Conservation (phyloP, 805 yeast genomes). For the Pichia ethanolica region DNA sequence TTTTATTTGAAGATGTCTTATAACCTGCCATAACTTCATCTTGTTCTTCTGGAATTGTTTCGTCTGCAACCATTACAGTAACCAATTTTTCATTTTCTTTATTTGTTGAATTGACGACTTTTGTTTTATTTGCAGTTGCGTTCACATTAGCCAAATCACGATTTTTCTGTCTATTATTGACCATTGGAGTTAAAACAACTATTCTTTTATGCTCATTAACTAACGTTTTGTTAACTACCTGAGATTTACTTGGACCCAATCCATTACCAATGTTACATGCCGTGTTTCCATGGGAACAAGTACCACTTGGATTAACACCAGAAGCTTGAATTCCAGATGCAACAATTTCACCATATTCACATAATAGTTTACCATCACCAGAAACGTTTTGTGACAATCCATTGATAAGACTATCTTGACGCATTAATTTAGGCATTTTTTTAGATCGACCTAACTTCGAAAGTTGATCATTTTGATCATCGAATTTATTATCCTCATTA, state of each 20-base stretch:
- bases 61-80: background rate
- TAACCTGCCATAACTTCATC: background rate
- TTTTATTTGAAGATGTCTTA: constrained; percentile 1
- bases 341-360: constrained; percentile 46
- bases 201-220: constrained; percentile 26
- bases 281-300: constrained; percentile 19
- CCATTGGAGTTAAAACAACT: constrained; percentile 6
- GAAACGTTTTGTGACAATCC: background rate
- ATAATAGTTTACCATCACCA: constrained; percentile 20
- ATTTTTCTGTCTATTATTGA: background rate
- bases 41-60: background rate
- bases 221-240: constrained; percentile 46
- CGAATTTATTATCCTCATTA: background rate
- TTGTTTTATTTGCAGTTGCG: background rate
- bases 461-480: too few relatives aligned
- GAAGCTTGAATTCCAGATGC: constrained; percentile 47
- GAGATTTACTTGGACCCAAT: constrained; percentile 51
- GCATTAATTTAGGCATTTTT: constrained; percentile 17
- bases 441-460: background rate
- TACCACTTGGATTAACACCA: constrained; percentile 17
- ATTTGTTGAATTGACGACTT: too few relatives aligned
- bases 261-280: constrained; percentile 42
- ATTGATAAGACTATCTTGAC: constrained; percentile 13
- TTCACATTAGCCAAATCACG: too few relatives aligned
- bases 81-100: background rate